Evolutionary conservation across 2,329 filamentous ascomycete genomes (phyloP).

Genomic region (Coniochaeta hoffmannii): DNA sequence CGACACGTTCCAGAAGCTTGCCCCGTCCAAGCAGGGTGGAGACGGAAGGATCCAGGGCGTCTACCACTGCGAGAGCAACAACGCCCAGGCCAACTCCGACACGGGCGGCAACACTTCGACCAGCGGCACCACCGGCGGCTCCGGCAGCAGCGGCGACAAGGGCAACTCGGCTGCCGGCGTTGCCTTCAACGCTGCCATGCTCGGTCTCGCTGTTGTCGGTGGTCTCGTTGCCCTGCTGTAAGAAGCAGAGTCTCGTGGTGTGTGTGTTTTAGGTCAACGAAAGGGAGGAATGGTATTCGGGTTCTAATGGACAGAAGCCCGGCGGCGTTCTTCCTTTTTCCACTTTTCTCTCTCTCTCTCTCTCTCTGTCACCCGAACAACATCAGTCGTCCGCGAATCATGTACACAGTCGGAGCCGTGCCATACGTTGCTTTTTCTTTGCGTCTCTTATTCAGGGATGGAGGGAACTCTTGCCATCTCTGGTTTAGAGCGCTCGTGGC

Average conservation of each 20-base stretch:
- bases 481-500: neutral
- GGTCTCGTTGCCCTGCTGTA: slow-evolving; percentile 42
- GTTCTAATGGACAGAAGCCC: slow-evolving; percentile 3
- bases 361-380: neutral
- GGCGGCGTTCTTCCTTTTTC: slow-evolving; percentile 7
- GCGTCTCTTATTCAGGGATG: neutral
- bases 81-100: slow-evolving; percentile 44
- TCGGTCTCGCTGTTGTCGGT: slow-evolving; percentile 39
- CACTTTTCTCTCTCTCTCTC: neutral
- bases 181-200: slow-evolving; percentile 37
- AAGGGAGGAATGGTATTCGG: slow-evolving; percentile 7
- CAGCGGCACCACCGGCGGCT: slow-evolving; percentile 20
- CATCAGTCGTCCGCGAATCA: slow-evolving; percentile 10
- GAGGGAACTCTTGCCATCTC: neutral
- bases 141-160: slow-evolving; percentile 19
- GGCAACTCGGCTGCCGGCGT: slow-evolving; percentile 36
- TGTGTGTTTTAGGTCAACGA: slow-evolving; percentile 3
- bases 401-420: slow-evolving; percentile 1
- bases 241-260: too few relatives aligned
- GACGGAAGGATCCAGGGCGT: slow-evolving; percentile 39
- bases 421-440: neutral
- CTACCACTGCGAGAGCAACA: slow-evolving; percentile 42
- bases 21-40: slow-evolving; percentile 26
- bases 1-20: slow-evolving; percentile 41
- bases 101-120: slow-evolving; percentile 21